Conservation (phyloP, 352 stramenopile species). For the Thraustotheca clavata region DNA sequence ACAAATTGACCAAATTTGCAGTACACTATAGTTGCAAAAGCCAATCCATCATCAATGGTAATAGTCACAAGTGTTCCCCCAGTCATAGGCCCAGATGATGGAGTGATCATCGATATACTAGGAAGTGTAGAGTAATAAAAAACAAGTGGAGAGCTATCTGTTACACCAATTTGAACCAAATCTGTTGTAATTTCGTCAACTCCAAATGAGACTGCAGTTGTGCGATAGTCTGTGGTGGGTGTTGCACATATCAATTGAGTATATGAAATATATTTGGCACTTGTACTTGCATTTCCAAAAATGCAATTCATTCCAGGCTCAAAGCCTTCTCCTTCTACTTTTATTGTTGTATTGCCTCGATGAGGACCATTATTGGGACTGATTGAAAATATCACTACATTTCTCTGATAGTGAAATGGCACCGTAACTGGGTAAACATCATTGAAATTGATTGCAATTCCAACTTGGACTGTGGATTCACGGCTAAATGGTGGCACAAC, state of each 20-base stretch:
- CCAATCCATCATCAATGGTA: slow-evolving; percentile 23
- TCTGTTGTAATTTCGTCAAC: slow-evolving; percentile 19
- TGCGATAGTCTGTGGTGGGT: slow-evolving; percentile 11
- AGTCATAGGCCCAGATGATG: slow-evolving; percentile 19
- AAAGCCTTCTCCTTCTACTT: slow-evolving; percentile 27
- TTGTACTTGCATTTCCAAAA: slow-evolving; percentile 21
- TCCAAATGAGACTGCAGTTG: neutral
- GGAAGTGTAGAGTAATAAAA: slow-evolving; percentile 36
- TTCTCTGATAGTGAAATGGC: neutral
- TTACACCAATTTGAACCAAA: neutral
- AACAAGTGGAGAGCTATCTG: slow-evolving; percentile 10
- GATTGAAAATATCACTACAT: slow-evolving; percentile 18
- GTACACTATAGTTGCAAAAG: slow-evolving; percentile 21
- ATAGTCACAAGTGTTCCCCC: slow-evolving; percentile 23
- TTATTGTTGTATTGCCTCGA: slow-evolving; percentile 21
- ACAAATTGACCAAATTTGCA: slow-evolving; percentile 33
- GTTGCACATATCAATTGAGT: slow-evolving; percentile 19
- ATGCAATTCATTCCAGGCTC: slow-evolving; percentile 16
- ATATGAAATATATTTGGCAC: slow-evolving; percentile 10
- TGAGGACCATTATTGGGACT: slow-evolving; percentile 13
- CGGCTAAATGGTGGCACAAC: neutral
- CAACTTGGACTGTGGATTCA: slow-evolving; percentile 19
- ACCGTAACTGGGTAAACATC: slow-evolving; percentile 4
- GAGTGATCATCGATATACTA: slow-evolving; percentile 23
- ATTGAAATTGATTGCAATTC: slow-evolving; percentile 23